phyloP scores from a whole-genome alignment of 2,329 filamentous ascomycete species.

The Colletotrichum noveboracense region DNA sequence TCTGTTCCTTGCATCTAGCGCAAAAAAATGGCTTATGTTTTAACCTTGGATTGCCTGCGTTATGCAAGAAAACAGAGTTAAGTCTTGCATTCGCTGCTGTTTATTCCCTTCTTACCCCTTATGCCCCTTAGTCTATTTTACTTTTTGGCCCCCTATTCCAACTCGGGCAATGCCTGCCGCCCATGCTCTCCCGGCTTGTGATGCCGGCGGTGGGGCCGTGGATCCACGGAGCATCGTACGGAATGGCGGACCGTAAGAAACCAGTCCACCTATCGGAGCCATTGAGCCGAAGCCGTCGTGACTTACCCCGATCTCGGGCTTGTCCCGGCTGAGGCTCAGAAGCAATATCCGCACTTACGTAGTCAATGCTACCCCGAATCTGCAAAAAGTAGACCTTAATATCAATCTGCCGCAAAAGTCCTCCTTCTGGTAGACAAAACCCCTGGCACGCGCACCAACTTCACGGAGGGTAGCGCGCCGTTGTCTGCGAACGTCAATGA shows the following conservation, averaged over 20 bases:
- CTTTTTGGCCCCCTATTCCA: neutral
- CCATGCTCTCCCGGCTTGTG: neutral
- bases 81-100: neutral
- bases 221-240: neutral
- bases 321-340: neutral
- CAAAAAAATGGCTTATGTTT: neutral
- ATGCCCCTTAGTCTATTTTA: neutral
- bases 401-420: neutral
- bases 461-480: neutral
- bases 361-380: neutral
- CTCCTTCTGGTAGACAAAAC: neutral
- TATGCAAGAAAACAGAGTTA: neutral
- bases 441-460: neutral
- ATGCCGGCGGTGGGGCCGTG: neutral
- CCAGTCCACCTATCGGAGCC: neutral
- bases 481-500: neutral
- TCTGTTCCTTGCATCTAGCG: neutral
- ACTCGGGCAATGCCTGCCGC: neutral
- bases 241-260: neutral
- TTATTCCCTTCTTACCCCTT: neutral
- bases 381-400: neutral
- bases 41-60: neutral
- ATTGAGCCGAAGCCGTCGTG: neutral
- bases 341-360: neutral
- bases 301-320: neutral